Evolutionary conservation across 148 eudicot genomes (phyloP).

Genomic region (Chenopodium formosanum): DNA sequence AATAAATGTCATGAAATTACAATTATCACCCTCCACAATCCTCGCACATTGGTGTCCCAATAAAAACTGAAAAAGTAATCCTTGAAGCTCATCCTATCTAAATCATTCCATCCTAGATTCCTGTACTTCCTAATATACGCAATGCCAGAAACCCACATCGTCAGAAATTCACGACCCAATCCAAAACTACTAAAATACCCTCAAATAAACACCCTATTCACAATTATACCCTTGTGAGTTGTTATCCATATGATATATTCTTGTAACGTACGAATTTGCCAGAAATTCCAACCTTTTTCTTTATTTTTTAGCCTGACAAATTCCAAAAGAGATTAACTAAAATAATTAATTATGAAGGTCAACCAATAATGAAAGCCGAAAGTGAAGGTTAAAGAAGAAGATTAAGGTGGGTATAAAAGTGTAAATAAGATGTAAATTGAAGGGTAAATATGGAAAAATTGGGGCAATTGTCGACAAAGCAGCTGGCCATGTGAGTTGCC

Average conservation of each 20-base stretch:
- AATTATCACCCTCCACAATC: too few relatives aligned
- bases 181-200: constrained; percentile 4
- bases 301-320: background rate
- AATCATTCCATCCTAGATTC: constrained; percentile 6
- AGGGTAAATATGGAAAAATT: background rate
- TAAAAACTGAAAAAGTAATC: background rate
- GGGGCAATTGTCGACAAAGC: background rate
- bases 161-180: background rate
- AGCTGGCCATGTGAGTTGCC: constrained; percentile 48
- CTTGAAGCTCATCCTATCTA: background rate
- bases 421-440: background rate
- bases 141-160: constrained; percentile 5
- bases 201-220: background rate
- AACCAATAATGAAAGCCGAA: constrained; percentile 3
- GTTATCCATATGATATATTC: background rate
- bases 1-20: too few relatives aligned
- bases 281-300: background rate
- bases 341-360: background rate
- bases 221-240: background rate
- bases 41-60: too few relatives aligned
- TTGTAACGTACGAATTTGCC: constrained; percentile 11
- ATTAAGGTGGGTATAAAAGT: background rate
- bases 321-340: background rate
- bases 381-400: background rate
- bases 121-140: constrained; percentile 5